Base-by-base conservation (phyloP, 1,139 yeast species). In the Sugiyamaella japonica region DNA sequence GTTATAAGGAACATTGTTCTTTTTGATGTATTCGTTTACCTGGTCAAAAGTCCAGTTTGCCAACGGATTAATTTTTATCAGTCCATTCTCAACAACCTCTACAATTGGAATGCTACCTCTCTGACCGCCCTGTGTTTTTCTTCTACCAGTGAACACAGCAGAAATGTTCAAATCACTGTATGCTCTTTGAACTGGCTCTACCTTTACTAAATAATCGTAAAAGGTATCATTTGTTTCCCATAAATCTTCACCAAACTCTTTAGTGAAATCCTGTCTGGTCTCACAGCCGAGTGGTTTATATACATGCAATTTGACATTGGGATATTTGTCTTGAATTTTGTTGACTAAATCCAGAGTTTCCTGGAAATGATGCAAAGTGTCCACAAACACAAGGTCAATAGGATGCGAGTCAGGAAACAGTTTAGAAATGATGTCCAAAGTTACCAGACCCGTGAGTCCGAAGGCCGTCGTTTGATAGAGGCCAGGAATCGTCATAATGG, bases 401-500 rank as follows among this genome's bases (percentile, higher is more conserved):
- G 84, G 78, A 62, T 78, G 77, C 12, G 67, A 55, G 31, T 60
- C 58, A 7, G 63, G 64, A 44, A 64, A 60, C 52, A 85, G 63
- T 66, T 83, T 83, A n/a, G 87, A 78, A 41, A 91, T 73, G 80
- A 91, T 86, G 69, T 91, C 97, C 36, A 89, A 76, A 12, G 93
- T 90, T 23, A 86, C 96, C 56, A 91, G 73, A 0, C 99, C 99
- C 0, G 97, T 88, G 42, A 93, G 77, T 0, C 99, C 99, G 72
- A 91, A 89, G 1, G 98, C 98, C 0, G 98, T 89, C 2, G 97
- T 90, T 70, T 93, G 99, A 67, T 71, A 90, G 34, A 93, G 75
- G 37, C 83, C 78, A 4, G 97, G 97, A 65, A 91, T 84, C 0
- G 96, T 89, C 28, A 80, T 71, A 28, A 86, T 74, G 0, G 97